Conservation (phyloP, 441 rosid genomes). For the Adansonia madagascariensis region DNA sequence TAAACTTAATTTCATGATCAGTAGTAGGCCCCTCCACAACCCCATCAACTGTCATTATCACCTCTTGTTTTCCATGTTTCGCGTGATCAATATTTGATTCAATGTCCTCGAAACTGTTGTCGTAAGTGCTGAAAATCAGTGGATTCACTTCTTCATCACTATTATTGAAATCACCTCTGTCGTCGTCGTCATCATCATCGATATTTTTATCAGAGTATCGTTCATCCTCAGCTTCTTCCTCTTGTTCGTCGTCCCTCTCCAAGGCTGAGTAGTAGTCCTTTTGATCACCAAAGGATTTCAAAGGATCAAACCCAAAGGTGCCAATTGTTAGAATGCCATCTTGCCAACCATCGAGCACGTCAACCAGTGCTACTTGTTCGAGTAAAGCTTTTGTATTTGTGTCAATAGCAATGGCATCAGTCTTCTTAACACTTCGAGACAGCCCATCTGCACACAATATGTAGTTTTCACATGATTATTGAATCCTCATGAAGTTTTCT, state of each 20-base stretch:
- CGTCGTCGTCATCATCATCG: background rate
- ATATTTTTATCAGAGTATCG: background rate
- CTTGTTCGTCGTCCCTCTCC: conserved; percentile 39
- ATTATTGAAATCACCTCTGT: conserved; percentile 22
- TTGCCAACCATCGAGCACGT: conserved; percentile 73
- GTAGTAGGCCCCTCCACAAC: conserved; percentile 23
- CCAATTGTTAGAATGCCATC: conserved; percentile 83
- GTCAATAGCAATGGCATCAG: conserved; percentile 52
- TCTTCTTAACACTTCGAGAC: conserved; percentile 53
- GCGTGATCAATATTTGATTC: conserved; percentile 17
- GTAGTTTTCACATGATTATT: background rate
- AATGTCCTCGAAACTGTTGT: conserved; percentile 28
- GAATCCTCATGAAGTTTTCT: background rate
- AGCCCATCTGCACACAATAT: conserved; percentile 42
- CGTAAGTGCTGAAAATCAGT: conserved; percentile 47
- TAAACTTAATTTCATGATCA: conserved; percentile 16
- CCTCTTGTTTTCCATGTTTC: conserved; percentile 18
- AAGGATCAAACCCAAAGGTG: conserved; percentile 75
- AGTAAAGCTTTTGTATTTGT: conserved; percentile 61
- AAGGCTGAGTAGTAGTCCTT: conserved; percentile 38
- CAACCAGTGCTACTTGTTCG: conserved; percentile 63
- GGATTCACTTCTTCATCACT: conserved; percentile 61
- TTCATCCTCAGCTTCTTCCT: conserved; percentile 27
- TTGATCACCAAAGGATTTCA: conserved; percentile 45
- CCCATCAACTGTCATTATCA: conserved; percentile 26